Conservation (phyloP, 768 basidiomycete species). For the Calocybe indica region DNA sequence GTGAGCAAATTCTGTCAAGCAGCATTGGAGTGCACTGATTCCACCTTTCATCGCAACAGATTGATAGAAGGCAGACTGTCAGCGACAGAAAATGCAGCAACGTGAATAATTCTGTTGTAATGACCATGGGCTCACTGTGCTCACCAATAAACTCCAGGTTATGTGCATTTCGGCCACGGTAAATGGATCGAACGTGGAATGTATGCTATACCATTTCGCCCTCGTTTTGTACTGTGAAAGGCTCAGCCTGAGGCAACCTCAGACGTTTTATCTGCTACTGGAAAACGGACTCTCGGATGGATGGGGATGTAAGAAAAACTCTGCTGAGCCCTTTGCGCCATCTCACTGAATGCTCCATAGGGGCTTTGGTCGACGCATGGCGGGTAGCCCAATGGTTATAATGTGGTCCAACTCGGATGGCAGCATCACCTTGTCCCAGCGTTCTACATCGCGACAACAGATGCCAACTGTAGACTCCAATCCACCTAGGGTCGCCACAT, state of each 20-base stretch:
- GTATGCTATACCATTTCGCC: constrained; percentile 17
- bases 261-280: constrained; percentile 47
- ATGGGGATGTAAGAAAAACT: constrained; percentile 47
- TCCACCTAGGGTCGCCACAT: constrained; percentile 47
- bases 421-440: constrained; percentile 59
- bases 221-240: too few species aligned
- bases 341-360: constrained; percentile 23
- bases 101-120: constrained; percentile 10
- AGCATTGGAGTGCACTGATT: too few species aligned
- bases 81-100: constrained; percentile 9
- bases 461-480: constrained; percentile 51
- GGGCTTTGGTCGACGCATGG: constrained; percentile 55
- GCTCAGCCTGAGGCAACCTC: background rate
- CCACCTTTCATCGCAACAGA: background rate
- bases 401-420: constrained; percentile 66
- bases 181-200: constrained; percentile 38
- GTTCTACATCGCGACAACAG: constrained; percentile 41
- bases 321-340: background rate
- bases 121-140: background rate
- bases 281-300: constrained; percentile 39
- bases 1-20: constrained; percentile 1
- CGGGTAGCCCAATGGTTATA: constrained; percentile 61
- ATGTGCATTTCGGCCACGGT: constrained; percentile 45
- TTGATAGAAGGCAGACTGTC: constrained; percentile 6
- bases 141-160: constrained; percentile 18